Evolutionary conservation across 1,139 yeast genomes (phyloP).

Genomic region (Debaryomycetaceae sp.): DNA sequence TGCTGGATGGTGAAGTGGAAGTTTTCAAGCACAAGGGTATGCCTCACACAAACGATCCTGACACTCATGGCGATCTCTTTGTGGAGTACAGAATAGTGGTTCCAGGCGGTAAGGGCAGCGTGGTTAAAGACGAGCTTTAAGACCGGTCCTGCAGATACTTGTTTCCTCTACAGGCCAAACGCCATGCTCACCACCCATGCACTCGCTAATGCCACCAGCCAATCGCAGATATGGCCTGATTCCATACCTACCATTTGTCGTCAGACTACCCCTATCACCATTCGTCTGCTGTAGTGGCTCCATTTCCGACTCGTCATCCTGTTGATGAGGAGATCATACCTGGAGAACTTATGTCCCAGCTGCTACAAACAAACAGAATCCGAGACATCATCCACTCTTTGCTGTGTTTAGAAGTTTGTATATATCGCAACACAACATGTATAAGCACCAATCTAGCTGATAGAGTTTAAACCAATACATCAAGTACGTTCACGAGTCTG

Average conservation of each 20-base stretch:
- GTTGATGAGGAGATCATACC: no score
- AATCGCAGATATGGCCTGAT: no score
- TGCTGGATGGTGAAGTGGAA: conserved; percentile 70
- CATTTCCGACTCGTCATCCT: no score
- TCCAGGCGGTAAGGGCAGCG: conserved; percentile 29
- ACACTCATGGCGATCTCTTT: conserved; percentile 71
- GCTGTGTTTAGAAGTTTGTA: background rate
- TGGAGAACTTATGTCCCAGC: no score
- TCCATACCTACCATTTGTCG: no score
- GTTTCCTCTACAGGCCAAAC: background rate
- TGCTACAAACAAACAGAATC: no score
- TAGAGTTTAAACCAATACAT: background rate
- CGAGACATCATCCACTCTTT: no score
- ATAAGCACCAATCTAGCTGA: background rate
- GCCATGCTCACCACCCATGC: background rate
- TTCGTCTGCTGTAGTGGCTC: no score
- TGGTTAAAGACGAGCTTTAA: conserved; percentile 21
- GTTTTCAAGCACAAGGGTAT: conserved; percentile 72
- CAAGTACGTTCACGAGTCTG: background rate
- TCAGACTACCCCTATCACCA: no score
- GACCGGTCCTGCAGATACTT: background rate
- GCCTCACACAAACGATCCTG: conserved; percentile 57
- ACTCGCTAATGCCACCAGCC: no score
- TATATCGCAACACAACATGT: no score
- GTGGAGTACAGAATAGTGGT: conserved; percentile 63